Evolutionary conservation across 2,329 filamentous ascomycete species (phyloP).

Genomic region (Aspergillus sp.): DNA sequence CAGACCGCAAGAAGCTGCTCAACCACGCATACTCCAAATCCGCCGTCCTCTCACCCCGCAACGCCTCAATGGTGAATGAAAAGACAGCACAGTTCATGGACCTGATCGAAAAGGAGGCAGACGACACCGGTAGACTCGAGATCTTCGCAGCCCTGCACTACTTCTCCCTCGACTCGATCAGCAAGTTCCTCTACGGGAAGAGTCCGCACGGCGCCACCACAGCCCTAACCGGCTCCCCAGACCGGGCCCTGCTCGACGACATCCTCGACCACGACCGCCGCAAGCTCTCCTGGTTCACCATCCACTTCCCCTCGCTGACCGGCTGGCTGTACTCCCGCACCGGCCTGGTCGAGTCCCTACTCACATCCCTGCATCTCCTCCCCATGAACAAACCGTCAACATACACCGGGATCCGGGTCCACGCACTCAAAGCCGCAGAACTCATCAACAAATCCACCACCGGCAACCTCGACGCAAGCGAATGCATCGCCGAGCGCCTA

Average conservation of each 20-base stretch:
- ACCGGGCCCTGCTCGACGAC: slow-evolving; percentile 48
- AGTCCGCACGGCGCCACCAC: slow-evolving; percentile 46
- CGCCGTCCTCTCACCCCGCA: neutral
- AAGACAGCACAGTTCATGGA: slow-evolving; percentile 6
- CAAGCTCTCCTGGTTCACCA: slow-evolving; percentile 50
- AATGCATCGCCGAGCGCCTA: neutral
- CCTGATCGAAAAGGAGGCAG: slow-evolving; percentile 39
- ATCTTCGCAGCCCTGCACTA: slow-evolving; percentile 54
- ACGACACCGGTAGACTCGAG: slow-evolving; percentile 33
- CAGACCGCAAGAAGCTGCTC: neutral
- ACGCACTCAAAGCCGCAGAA: slow-evolving; percentile 24
- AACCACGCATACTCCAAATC: neutral
- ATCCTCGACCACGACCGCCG: slow-evolving; percentile 50
- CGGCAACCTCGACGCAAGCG: neutral
- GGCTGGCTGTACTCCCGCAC: slow-evolving; percentile 51
- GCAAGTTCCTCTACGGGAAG: slow-evolving; percentile 51
- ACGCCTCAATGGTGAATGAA: neutral
- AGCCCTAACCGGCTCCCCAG: slow-evolving; percentile 36
- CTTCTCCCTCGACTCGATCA: slow-evolving; percentile 55
- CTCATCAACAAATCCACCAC: neutral
- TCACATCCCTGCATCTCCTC: slow-evolving; percentile 31
- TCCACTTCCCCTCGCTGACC: slow-evolving; percentile 48
- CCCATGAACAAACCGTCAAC: slow-evolving; percentile 53
- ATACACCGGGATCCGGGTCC: slow-evolving; percentile 51
- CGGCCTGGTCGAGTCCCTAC: slow-evolving; percentile 36